Evolutionary conservation across 441 rosid genomes (phyloP), one percentile per base, ranked within the genome.

Genomic region (Brassica balearica): DNA sequence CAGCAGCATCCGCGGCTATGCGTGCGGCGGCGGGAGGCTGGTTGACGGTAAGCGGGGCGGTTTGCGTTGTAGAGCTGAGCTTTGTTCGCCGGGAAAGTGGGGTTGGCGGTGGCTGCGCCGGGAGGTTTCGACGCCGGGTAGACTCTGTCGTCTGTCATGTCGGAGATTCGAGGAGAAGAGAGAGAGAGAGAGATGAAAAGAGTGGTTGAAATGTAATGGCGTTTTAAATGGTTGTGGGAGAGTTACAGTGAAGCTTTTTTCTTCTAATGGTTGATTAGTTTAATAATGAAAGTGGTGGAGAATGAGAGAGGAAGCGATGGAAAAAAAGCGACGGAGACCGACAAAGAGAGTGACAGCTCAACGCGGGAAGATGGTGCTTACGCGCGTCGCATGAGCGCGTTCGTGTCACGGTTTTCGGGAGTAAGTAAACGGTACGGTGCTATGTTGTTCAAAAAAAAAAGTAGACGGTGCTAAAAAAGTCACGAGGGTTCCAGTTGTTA

Each of bases 31-130:
- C 87, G 87, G 25, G 75, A 73, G 56, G 93, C 84, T 12, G 83
- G 86, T 1, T 94, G 99, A 15, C 90, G 95, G 82, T 95, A 94
- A 73, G 88, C 82, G 0, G 97, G 89, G 15, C 95, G 95, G 34
- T 80, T 74, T 20, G 97, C 94, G 10, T 81, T 91, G 75, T 92
- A 91, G 53, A 84, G 87, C 51, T 93, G 97, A 32, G 90, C 82
- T 82, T 95, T 95, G 11, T 88, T 82, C 65, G 91, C 87, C 0
- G 98, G 92, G 10, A 90, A 90, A 14, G 94, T 25, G 1, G 86
- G 91, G 66, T 85, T 88, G 8, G 82, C 10, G 3, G 46, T 8
- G 46, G 75, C 17, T 60, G 85, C 48, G 61, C 53, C 72, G 72
- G 87, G 38, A 43, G 88, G 86, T 65, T 84, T 91, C 14, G 89